Evolutionary conservation across 108 stramenopile genomes (phyloP), one percentile per base, ranked within the genome.

Genomic region (Stephanodiscus minutulus): DNA sequence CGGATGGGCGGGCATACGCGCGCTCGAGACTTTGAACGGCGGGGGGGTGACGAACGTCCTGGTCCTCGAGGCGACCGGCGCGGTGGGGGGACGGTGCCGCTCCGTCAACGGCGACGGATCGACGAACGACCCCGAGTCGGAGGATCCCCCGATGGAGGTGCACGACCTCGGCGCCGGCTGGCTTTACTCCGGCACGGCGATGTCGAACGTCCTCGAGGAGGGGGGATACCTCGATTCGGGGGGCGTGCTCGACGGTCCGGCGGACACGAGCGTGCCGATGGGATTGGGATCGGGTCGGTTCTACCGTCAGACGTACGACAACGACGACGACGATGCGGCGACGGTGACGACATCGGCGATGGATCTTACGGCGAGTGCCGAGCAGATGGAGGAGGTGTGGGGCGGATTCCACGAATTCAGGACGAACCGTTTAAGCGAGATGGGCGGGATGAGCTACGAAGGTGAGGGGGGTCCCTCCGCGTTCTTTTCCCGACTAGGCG

Each of bases 1-100:
- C 31, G 66, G 66, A 36, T 68, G 66, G 66, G 66, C 66, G 1
- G 66, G 66, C 6, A 68, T 68, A 33, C 66, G 66, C 39, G 66
- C 66, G 0, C 24, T 53, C 52, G 28, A 68, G 54, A 48, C 28
- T 1, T 20, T 64, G 2, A 12, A 20, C 21, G 1, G 0, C 24
- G 47, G 39, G n/a, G 64, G 64, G 9, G 22, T 39, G 18, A n/a
- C 43, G 15, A 28, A 20, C 46, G 28, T 49, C 10, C 5, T 64
- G 0, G 37, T 48, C 25, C 47, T 64, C n/a, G 63, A 50, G 35
- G 55, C 49, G 39, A 66, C 63, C 15, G 27, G 50, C 56, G 52
- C 39, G 20, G 33, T 68, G 29, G 67, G 67, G 20, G 67, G 67
- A 25, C 31, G 67, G 1, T 41, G 46, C 10, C 33, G 37, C 0